Percentiles rank a stretch among this genome's conserved stretches.
Conservation (phyloP, 2,329 filamentous ascomycete species). For the Cercospora zeina region DNA sequence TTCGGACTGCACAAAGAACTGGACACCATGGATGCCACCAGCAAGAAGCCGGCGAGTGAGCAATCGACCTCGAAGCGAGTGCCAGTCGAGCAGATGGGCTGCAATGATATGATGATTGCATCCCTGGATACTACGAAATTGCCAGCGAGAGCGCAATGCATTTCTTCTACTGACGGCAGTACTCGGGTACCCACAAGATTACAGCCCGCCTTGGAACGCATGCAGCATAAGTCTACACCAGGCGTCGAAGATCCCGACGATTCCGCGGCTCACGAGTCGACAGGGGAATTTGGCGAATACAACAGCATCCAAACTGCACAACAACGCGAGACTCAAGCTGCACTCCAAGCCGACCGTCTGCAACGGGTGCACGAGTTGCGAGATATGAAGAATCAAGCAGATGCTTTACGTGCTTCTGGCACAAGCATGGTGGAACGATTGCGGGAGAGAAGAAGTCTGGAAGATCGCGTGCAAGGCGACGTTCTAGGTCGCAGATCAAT, state of each 20-base stretch:
- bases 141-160: slow-evolving; percentile 5
- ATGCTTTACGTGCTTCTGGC: slow-evolving; percentile 14
- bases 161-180: slow-evolving; percentile 8
- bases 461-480: slow-evolving; percentile 15
- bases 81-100: slow-evolving; percentile 7
- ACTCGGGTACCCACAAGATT: background rate
- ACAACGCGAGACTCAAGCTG: slow-evolving; percentile 27
- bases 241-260: slow-evolving; percentile 33
- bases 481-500: slow-evolving; percentile 21
- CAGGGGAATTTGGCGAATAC: slow-evolving; percentile 30
- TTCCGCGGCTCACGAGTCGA: slow-evolving; percentile 38
- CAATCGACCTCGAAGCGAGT: background rate
- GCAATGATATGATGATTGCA: slow-evolving; percentile 12
- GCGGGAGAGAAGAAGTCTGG: slow-evolving; percentile 13
- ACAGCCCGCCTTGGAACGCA: slow-evolving; percentile 35
- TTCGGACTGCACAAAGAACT: slow-evolving; percentile 17
- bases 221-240: slow-evolving; percentile 30
- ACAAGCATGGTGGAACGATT: slow-evolving; percentile 8
- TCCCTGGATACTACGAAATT: slow-evolving; percentile 2
- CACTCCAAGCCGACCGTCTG: slow-evolving; percentile 34
- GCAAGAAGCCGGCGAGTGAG: background rate
- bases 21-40: slow-evolving; percentile 15
- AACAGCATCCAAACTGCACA: slow-evolving; percentile 29
- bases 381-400: slow-evolving; percentile 12
- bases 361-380: slow-evolving; percentile 25